Conservation (phyloP, 495 filamentous ascomycete species). For the Filosporella fistucella region DNA sequence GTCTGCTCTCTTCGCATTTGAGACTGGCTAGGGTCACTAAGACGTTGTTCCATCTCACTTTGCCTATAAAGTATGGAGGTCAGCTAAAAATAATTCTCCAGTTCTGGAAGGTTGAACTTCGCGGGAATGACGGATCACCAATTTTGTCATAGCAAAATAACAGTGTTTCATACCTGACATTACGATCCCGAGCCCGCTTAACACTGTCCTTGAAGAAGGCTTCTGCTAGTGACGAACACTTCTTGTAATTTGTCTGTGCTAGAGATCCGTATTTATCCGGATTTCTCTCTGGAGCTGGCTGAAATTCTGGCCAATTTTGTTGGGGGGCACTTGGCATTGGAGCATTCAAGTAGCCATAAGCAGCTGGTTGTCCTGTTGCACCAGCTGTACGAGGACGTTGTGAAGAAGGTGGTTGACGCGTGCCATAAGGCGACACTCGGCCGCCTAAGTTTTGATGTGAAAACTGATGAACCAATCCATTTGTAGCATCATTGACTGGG, state of each 20-base stretch:
- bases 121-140: too few relatives aligned
- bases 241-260: conserved; percentile 66
- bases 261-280: conserved; percentile 66
- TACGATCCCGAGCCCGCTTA: conserved; percentile 83
- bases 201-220: conserved; percentile 97
- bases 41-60: conserved; percentile 80
- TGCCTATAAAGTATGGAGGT: conserved; percentile 50
- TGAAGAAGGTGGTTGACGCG: conserved; percentile 64
- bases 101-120: too few relatives aligned
- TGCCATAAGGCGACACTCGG: conserved; percentile 60
- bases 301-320: conserved; percentile 38
- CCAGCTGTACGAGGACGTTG: conserved; percentile 78
- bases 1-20: conserved; percentile 72
- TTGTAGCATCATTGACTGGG: conserved; percentile 63
- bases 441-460: conserved; percentile 92
- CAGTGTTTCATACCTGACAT: conserved; percentile 61
- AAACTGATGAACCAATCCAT: conserved; percentile 90
- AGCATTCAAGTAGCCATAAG: conserved; percentile 62
- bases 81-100: conserved; percentile 2
- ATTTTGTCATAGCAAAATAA: conserved; percentile 5
- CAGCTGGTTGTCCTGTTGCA: conserved; percentile 50
- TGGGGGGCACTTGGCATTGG: conserved; percentile 49
- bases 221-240: conserved; percentile 70
- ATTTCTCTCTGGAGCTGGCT: conserved; percentile 62
- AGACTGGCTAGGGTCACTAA: conserved; percentile 67